These are phyloP conservation scores for Nicotiana otophora DNA, from an alignment of 257 asterid genomes.

Conservation along the genomic window DNA sequence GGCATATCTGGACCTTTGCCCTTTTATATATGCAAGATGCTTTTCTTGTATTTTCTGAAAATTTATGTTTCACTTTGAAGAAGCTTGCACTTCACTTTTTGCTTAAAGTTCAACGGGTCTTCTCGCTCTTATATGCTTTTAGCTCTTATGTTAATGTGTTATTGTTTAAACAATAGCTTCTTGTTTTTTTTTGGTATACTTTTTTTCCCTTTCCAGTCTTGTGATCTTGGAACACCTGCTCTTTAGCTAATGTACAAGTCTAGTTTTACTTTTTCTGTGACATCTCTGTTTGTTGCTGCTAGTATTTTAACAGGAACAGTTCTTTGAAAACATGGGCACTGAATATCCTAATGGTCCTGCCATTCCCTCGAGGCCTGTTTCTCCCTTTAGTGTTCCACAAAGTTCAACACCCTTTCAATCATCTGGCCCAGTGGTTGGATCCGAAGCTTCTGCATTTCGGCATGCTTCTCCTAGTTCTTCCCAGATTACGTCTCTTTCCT, in stretches of 20 bases:
- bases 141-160: neutral
- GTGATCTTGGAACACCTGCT: neutral
- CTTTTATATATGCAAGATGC: neutral
- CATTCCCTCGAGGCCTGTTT: conserved; percentile 41
- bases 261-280: neutral
- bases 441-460: conserved; percentile 9
- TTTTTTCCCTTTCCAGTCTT: neutral
- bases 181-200: neutral
- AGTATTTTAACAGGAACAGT: neutral
- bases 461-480: neutral
- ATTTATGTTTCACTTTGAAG: neutral
- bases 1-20: too few relatives aligned
- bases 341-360: conserved; percentile 47
- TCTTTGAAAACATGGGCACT: conserved; percentile 38
- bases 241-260: neutral
- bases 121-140: neutral
- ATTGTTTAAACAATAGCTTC: neutral
- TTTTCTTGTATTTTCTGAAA: neutral
- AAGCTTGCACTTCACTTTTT: neutral
- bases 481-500: neutral
- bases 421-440: conserved; percentile 33
- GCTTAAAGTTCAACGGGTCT: neutral
- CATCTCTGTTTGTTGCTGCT: neutral
- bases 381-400: conserved; percentile 48
- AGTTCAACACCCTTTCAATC: conserved; percentile 47